phyloP scores from a whole-genome alignment of 345 rosid genomes.

The Citrus reticulata region DNA sequence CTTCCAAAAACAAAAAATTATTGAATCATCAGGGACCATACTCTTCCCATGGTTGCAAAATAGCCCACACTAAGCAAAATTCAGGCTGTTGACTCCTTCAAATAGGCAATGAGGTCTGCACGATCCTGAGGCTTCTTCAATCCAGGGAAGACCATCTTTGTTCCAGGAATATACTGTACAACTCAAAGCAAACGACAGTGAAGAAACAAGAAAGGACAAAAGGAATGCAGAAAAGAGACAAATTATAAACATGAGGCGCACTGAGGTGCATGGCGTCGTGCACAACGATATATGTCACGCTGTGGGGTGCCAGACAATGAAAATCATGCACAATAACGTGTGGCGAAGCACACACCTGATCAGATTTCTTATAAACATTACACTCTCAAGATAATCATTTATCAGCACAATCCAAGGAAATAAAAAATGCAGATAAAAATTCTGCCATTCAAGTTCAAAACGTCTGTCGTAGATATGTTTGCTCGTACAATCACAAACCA shows the following conservation, averaged over 20 bases:
- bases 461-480: no score
- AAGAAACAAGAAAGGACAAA: neutral
- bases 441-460: no score
- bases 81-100: constrained; percentile 64
- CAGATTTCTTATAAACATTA: neutral
- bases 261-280: no score
- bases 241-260: no score
- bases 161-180: constrained; percentile 70
- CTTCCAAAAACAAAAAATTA: neutral
- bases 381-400: neutral
- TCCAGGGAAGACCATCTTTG: constrained; percentile 88
- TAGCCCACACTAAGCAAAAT: neutral
- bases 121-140: constrained; percentile 81
- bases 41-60: constrained; percentile 4
- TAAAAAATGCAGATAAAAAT: neutral
- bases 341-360: accelerated
- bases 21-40: neutral
- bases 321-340: no score
- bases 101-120: constrained; percentile 70
- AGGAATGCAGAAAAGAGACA: neutral
- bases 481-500: neutral
- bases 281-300: no score
- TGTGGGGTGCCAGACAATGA: no score
- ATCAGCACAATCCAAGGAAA: neutral
- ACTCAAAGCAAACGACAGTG: neutral